Conservation (phyloP, 768 basidiomycete species). For the Panaeolus cyanescens region DNA sequence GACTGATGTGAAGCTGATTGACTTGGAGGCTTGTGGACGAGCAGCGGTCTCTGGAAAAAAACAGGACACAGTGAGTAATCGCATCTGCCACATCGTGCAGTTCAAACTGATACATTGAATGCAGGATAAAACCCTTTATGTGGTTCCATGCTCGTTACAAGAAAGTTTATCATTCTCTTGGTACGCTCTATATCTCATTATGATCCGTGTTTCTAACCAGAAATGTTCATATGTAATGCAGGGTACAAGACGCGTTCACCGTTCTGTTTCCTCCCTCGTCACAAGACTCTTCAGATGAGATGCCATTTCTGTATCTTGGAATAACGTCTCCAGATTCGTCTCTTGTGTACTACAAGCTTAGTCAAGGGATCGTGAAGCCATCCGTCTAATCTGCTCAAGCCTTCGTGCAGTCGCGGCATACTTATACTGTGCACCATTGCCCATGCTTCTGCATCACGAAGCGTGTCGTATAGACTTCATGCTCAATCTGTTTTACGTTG, state of each 20-base stretch:
- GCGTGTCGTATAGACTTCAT: no score
- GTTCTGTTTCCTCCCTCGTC: constrained; percentile 30
- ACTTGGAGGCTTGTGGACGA: constrained; percentile 54
- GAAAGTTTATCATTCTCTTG: constrained; percentile 67
- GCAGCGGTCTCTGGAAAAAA: constrained; percentile 62
- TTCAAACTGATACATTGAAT: constrained; percentile 3
- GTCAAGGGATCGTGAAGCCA: constrained; percentile 76
- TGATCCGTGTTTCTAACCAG: neutral
- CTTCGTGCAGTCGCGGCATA: no score
- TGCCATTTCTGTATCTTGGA: constrained; percentile 60
- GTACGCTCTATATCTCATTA: constrained; percentile 32
- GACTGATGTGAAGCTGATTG: constrained; percentile 62
- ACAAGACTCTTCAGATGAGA: constrained; percentile 13
- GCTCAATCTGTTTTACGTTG: no score
- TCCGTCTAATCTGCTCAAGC: constrained; percentile 40
- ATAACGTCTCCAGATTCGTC: constrained; percentile 80
- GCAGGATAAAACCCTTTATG: constrained; percentile 47
- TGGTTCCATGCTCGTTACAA: constrained; percentile 69
- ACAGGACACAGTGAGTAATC: constrained; percentile 46
- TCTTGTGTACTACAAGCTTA: constrained; percentile 83
- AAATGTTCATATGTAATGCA: constrained; percentile 20
- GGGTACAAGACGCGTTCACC: constrained; percentile 61
- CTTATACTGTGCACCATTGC: no score
- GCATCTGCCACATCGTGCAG: neutral
- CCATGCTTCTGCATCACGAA: no score